Evolutionary conservation across 768 basidiomycete species (phyloP).

Genomic region (Kwoniella botswanensis): DNA sequence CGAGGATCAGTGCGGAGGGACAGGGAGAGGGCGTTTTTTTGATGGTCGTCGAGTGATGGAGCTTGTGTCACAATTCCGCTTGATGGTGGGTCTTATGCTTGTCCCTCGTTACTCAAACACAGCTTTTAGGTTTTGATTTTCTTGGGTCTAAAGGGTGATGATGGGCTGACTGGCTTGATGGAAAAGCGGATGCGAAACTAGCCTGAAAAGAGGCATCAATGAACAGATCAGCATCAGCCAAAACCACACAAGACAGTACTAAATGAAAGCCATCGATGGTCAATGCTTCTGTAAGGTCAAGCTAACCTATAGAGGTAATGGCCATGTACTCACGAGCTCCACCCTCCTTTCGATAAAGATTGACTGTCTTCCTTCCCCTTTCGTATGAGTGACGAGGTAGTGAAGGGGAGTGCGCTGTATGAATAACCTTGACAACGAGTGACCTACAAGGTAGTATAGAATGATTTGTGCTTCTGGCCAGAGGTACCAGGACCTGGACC

Average conservation of each 20-base stretch:
- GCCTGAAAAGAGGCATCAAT: neutral
- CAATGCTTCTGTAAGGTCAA: neutral
- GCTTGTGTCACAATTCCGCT: neutral
- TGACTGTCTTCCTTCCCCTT: neutral
- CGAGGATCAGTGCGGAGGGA: neutral
- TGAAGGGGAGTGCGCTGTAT: slow-evolving; percentile 5
- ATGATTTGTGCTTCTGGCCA: slow-evolving; percentile 5
- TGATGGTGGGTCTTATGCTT: neutral
- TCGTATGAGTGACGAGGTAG: neutral
- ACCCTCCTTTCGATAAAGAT: neutral
- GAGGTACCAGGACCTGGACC: neutral
- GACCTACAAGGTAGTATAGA: neutral
- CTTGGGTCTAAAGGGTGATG: neutral
- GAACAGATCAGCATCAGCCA: slow-evolving; percentile 1
- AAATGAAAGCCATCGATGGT: slow-evolving; percentile 1
- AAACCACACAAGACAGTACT: neutral
- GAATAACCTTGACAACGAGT: slow-evolving; percentile 12
- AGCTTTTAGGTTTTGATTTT: neutral
- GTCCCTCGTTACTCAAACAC: neutral
- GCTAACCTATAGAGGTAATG: neutral
- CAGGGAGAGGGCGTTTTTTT: neutral
- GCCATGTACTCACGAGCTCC: no score
- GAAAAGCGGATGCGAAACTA: neutral
- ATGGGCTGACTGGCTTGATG: neutral
- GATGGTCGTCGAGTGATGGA: neutral